Evolutionary conservation across 2,329 filamentous ascomycete genomes (phyloP).

Genomic region (Colletotrichum sp.): DNA sequence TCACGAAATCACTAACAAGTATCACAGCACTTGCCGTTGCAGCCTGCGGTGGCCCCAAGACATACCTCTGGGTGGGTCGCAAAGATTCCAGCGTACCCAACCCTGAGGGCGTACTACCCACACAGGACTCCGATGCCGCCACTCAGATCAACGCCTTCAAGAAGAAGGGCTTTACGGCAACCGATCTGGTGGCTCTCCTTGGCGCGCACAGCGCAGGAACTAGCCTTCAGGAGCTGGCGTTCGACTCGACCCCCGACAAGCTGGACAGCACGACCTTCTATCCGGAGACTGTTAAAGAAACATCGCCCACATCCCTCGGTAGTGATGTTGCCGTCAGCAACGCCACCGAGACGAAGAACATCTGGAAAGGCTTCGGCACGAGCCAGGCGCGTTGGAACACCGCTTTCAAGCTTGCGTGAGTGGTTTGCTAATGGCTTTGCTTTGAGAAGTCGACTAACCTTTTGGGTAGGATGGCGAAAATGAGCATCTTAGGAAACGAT

Average conservation of each 20-base stretch:
- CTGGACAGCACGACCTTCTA: conserved; percentile 8
- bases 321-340: background rate
- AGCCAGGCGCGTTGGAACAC: background rate
- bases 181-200: background rate
- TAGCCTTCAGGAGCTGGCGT: background rate
- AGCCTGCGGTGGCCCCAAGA: background rate
- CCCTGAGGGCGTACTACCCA: background rate
- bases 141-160: background rate
- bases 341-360: background rate
- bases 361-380: background rate
- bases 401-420: conserved; percentile 9
- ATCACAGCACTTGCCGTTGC: background rate
- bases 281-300: background rate
- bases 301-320: background rate
- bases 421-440: background rate
- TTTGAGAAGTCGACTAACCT: background rate
- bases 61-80: background rate
- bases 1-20: background rate
- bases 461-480: background rate
- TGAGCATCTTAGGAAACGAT: conserved; percentile 9
- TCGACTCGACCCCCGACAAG: conserved; percentile 4
- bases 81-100: background rate
- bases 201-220: background rate
- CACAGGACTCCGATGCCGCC: conserved; percentile 5
- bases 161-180: background rate